Evolutionary conservation across 139 green algal genomes (phyloP), one percentile per base, ranked within the genome.

Genomic region (Closterium sp.): DNA sequence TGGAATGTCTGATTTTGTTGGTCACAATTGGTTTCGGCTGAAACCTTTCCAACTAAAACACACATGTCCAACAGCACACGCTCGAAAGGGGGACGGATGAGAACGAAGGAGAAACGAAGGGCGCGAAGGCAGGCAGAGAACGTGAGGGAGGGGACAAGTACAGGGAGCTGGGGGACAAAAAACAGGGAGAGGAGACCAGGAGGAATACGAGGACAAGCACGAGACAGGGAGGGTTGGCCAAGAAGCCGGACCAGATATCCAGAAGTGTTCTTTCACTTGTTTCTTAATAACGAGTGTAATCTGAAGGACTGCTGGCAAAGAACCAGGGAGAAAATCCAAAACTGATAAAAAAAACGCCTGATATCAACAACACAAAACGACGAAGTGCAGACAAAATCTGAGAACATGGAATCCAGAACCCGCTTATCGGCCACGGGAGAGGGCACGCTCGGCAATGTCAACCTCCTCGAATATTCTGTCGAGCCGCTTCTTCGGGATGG

Each of bases 381-480:
- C 43, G 23, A 69, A 25, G 43, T 16, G 23, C 43, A 25, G 8
- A 16, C 43, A 69, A 69, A 69, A 25, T 69, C 10, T 69, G 43
- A 69, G 3, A 69, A 69, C 43, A 69, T 69, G 43, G 12, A 12
- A 16, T 69, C 43, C 43, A 25, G 7, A 69, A 69, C 43, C 43
- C 43, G 43, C 43, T 66, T 93, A 94, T n/a, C 91, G 55, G 25
- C 89, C 91, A 21, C 85, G 32, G 34, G 25, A 35, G 5, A 94
- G 83, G 32, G 64, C 89, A 7, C 31, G 84, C 84, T 93, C 91
- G 30, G 91, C 84, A 86, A 90, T 76, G 16, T 86, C 31, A 30
- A 94, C 19, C 84, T 94, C 92, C 85, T 93, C 34, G 1, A 93
- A 1, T 33, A 94, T 91, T n/a, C 92, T 84, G 25, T 93, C 84